Evolutionary conservation across 768 basidiomycete species (phyloP).

Genomic region (Leccinum incarnatum): DNA sequence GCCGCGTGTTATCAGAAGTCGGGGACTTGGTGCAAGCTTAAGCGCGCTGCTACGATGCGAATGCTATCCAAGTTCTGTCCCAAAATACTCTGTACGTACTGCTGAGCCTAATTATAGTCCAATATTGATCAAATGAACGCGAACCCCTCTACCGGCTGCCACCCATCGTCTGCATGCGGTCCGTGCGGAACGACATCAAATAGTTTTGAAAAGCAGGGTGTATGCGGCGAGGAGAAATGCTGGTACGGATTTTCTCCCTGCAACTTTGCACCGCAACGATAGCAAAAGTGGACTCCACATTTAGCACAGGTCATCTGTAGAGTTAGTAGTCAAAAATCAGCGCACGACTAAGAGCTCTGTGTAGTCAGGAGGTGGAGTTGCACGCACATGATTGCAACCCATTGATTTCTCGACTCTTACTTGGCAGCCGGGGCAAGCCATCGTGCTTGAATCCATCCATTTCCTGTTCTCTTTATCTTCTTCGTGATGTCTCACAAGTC

Average conservation of each 20-base stretch:
- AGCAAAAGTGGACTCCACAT: constrained; percentile 79
- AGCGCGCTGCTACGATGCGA: neutral
- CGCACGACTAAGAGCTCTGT: neutral
- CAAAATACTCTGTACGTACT: neutral
- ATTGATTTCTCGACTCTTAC: constrained; percentile 70
- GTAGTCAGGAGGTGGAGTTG: neutral
- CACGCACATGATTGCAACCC: constrained; percentile 87
- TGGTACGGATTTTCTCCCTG: constrained; percentile 51
- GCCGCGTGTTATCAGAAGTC: too few relatives aligned
- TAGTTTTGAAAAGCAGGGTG: constrained; percentile 58
- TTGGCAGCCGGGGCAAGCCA: constrained; percentile 69
- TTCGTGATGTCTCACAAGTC: constrained; percentile 58
- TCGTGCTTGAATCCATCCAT: constrained; percentile 72
- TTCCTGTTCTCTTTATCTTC: constrained; percentile 74
- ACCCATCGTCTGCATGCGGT: constrained; percentile 33
- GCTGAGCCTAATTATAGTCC: neutral
- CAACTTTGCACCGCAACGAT: constrained; percentile 65
- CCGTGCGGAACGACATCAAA: constrained; percentile 50
- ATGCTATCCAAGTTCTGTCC: neutral
- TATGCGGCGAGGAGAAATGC: constrained; percentile 60
- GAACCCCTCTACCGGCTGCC: constrained; percentile 48
- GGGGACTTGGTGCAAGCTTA: too few relatives aligned
- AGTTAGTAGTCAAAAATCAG: constrained; percentile 3
- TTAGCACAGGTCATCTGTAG: constrained; percentile 74
- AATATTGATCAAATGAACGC: constrained; percentile 14